Evolutionary conservation across 2,329 filamentous ascomycete species (phyloP), one percentile per base, ranked within the genome.

Genomic region (Domatiomyces catenatus): DNA sequence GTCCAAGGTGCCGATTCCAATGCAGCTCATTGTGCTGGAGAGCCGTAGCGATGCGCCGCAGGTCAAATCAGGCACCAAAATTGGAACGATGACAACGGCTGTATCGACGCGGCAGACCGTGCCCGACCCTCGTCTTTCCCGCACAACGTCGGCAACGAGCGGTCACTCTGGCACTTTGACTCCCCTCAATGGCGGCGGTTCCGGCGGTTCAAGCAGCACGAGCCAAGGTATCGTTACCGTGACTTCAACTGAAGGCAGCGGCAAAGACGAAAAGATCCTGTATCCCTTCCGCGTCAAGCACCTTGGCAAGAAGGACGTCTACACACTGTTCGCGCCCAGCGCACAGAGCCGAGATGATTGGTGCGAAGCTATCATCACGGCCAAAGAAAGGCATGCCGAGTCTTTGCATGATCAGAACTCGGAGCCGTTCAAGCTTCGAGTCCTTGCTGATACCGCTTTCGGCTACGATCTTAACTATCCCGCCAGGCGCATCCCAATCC

Each of bases 251-350:
- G 50, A 48, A 8, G 62, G 62, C 42, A 69, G 63, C 32, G 69
- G 75, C 24, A 84, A 79, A 55, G 86, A 94, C 57, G 82, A 86
- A 62, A 86, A 83, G 64, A 84, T 92, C 45, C 69, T 98, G 59
- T 98, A 89, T 64, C 92, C 93, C 0, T 98, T 98, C 78, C 82
- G 82, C 58, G 80, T 98, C 64, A 95, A 95, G 69, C 92, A 98
- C 69, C 76, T 98, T 18, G 92, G 93, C 10, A 86, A 94, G 55
- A 64, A 69, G 46, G 89, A 94, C 59, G 82, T 86, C 0, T 96
- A 95, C 65, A 94, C 85, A 0, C 72, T 98, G 1, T 96, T 93
- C 64, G 89, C 90, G 0, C 78, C 83, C 5, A 83, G 80, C 1
- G 77, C 82, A 2, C 76, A 83, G 54, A 84, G 81, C 59, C 78